phyloP scores from a whole-genome alignment of 371 early-diverging fungal genomes.

The Spraguea lophii region DNA sequence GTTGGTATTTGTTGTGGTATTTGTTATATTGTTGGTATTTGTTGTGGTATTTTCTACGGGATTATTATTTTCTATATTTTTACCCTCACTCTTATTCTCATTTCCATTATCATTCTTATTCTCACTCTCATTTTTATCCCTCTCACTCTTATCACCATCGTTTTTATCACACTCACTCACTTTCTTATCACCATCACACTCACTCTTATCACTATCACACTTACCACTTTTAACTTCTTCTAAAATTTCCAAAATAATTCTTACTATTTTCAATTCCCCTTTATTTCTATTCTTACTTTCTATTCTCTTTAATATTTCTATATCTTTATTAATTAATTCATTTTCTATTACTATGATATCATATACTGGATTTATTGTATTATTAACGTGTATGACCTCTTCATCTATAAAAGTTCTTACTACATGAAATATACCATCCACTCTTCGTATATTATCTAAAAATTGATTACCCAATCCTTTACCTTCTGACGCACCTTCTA shows the following conservation, averaged over 20 bases:
- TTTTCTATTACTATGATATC: constrained; percentile 82
- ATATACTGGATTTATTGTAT: constrained; percentile 68
- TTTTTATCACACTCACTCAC: constrained; percentile 51
- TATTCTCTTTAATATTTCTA: constrained; percentile 53
- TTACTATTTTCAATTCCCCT: too few species aligned
- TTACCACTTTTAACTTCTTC: constrained; percentile 38
- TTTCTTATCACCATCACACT: constrained; percentile 46
- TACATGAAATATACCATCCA: constrained; percentile 91
- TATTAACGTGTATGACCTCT: constrained; percentile 81
- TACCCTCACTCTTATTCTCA: too few species aligned
- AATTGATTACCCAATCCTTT: constrained; percentile 90
- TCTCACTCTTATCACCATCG: constrained; percentile 63
- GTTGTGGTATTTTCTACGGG: too few species aligned
- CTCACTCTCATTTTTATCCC: too few species aligned
- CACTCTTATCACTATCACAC: constrained; percentile 8
- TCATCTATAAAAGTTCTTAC: constrained; percentile 71
- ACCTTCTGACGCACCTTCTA: constrained; percentile 71
- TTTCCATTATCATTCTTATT: too few species aligned
- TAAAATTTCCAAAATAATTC: too few species aligned
- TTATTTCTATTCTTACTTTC: too few species aligned
- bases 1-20: too few species aligned
- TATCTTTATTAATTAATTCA: constrained; percentile 79
- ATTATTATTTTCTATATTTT: too few species aligned
- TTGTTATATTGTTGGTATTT: too few species aligned
- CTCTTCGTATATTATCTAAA: constrained; percentile 75